Percentiles rank a stretch among this genome's conserved stretches.
phyloP scores from a whole-genome alignment of 1,284 basidiomycete species.

The Fereydounia khargensis region DNA sequence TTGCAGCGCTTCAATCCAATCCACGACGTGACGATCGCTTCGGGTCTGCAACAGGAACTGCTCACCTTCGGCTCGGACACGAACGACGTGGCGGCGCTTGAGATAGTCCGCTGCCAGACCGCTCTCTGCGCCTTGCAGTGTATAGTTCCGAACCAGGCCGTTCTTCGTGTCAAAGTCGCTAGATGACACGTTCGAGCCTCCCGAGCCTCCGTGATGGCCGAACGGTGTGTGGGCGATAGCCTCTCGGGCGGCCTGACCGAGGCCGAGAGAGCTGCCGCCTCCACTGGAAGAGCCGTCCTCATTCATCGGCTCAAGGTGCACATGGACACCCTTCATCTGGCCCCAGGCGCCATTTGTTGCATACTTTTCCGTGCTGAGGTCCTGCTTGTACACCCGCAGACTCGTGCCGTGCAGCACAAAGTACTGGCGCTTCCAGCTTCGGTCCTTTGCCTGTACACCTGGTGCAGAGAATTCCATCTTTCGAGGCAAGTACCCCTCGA shows the following conservation, averaged over 20 bases:
- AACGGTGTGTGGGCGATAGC: constrained; percentile 29
- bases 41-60: constrained; percentile 92
- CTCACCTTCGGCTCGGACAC: constrained; percentile 87
- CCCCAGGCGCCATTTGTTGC: constrained; percentile 57
- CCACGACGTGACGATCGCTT: constrained; percentile 79
- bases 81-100: constrained; percentile 92
- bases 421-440: constrained; percentile 85
- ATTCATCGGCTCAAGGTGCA: constrained; percentile 46
- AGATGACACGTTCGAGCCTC: neutral
- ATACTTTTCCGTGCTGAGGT: constrained; percentile 39
- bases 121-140: constrained; percentile 84
- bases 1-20: constrained; percentile 96
- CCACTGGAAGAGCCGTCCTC: constrained; percentile 35
- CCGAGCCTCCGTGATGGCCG: constrained; percentile 7
- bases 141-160: constrained; percentile 66
- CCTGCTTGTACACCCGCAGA: constrained; percentile 76
- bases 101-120: constrained; percentile 91
- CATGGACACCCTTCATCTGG: constrained; percentile 48
- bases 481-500: constrained; percentile 79
- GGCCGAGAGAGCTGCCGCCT: constrained; percentile 8
- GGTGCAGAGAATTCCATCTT: constrained; percentile 91
- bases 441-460: constrained; percentile 80
- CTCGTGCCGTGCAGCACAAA: constrained; percentile 90
- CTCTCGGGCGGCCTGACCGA: constrained; percentile 25
- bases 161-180: constrained; percentile 28